These are phyloP conservation scores for Lachancea dasiensis DNA, from an alignment of 805 yeast species.

Conservation along the genomic window DNA sequence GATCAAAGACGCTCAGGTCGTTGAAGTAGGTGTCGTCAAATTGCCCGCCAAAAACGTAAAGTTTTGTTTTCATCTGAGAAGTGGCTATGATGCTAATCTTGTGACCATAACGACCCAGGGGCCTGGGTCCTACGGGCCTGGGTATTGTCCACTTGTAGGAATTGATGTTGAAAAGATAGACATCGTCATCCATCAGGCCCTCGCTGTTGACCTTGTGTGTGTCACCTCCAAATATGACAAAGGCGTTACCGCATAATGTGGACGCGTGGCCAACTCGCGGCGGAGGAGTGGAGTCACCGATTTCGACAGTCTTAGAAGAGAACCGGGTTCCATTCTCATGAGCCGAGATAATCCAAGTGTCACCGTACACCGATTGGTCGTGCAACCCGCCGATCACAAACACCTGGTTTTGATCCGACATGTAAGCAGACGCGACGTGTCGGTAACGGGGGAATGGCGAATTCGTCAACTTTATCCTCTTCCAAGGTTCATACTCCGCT, in stretches of 20 bases:
- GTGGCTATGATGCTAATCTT: constrained; percentile 71
- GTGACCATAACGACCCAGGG: constrained; percentile 93
- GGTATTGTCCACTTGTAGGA: constrained; percentile 77
- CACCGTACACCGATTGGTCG: constrained; percentile 89
- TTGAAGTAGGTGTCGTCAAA: constrained; percentile 74
- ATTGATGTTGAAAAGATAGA: constrained; percentile 78
- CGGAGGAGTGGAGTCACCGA: constrained; percentile 77
- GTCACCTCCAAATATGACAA: constrained; percentile 94
- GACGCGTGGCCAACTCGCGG: constrained; percentile 97
- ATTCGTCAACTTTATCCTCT: constrained; percentile 50
- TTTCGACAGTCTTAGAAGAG: constrained; percentile 51
- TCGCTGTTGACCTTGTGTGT: constrained; percentile 73
- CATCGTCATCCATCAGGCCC: constrained; percentile 80
- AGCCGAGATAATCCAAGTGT: constrained; percentile 77
- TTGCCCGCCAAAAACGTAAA: constrained; percentile 94
- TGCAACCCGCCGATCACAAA: constrained; percentile 93
- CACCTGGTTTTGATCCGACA: constrained; percentile 75
- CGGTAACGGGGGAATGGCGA: constrained; percentile 95
- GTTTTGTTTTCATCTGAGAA: constrained; percentile 48
- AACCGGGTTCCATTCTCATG: constrained; percentile 35
- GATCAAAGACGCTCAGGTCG: constrained; percentile 81
- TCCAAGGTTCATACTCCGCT: constrained; percentile 53
- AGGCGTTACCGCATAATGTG: constrained; percentile 89
- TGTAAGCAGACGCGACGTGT: constrained; percentile 74
- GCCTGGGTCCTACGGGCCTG: constrained; percentile 66